These are phyloP conservation scores for Pythium volutum DNA, from an alignment of 352 stramenopile species.

Conservation along the genomic window DNA sequence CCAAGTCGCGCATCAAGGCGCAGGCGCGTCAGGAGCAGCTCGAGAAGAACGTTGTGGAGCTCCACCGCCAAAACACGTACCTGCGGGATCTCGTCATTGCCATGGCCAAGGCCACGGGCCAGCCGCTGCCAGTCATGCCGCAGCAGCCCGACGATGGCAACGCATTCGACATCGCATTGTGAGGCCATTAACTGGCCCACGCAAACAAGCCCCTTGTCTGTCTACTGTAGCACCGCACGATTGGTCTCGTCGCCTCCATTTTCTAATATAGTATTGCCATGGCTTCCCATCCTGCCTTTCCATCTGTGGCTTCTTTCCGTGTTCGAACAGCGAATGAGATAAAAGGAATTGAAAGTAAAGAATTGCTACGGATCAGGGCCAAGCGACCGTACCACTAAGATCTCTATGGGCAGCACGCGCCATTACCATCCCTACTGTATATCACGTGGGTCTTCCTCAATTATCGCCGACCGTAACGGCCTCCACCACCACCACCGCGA, in stretches of 20 bases:
- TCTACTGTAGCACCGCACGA: background rate
- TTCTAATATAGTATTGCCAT: slow-evolving; percentile 7
- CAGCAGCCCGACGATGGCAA: slow-evolving; percentile 3
- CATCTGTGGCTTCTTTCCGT: background rate
- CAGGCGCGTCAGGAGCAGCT: slow-evolving; percentile 21
- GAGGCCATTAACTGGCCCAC: background rate
- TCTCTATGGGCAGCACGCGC: slow-evolving; percentile 11
- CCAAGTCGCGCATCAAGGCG: slow-evolving; percentile 24
- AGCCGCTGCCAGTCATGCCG: slow-evolving; percentile 16
- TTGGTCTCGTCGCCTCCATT: background rate
- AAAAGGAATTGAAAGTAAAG: background rate
- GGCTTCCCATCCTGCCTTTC: background rate
- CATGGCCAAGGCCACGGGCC: slow-evolving; percentile 21
- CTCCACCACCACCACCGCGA: slow-evolving; percentile 26
- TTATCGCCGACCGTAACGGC: slow-evolving; percentile 26
- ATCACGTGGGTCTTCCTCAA: background rate
- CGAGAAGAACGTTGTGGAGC: slow-evolving; percentile 23
- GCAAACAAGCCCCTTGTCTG: no score
- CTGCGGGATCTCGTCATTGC: slow-evolving; percentile 20
- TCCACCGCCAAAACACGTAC: slow-evolving; percentile 25
- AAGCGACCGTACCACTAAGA: background rate
- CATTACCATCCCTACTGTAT: background rate
- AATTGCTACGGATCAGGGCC: background rate
- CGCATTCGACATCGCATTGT: slow-evolving; percentile 13
- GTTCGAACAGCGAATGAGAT: background rate